Conservation (phyloP, 768 basidiomycete species). For the Paxillus involutus region DNA sequence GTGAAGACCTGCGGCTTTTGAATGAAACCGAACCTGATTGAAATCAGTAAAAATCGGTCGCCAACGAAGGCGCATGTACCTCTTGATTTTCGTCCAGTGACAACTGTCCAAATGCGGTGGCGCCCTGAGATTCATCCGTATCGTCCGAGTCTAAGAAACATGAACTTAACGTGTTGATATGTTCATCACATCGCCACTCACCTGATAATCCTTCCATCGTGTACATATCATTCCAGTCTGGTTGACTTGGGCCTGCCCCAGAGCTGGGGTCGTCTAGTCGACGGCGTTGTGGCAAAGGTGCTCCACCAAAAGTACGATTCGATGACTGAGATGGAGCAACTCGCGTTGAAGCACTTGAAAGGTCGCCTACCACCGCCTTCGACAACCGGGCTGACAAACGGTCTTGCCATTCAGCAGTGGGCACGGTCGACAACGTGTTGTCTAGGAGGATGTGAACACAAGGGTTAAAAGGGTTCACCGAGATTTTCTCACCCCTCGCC, state of each 20-base stretch:
- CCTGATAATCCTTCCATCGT: constrained; percentile 48
- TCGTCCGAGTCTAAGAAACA: constrained; percentile 33
- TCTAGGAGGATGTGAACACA: constrained; percentile 36
- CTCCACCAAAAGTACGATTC: constrained; percentile 28
- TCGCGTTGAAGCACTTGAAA: constrained; percentile 6
- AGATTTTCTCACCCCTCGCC: constrained; percentile 44
- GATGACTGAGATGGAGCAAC: constrained; percentile 12
- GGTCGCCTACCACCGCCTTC: constrained; percentile 18
- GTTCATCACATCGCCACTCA: constrained; percentile 2
- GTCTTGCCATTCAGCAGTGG: constrained; percentile 80
- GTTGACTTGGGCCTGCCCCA: constrained; percentile 18
- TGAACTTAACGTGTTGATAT: constrained; percentile 17
- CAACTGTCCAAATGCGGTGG: constrained; percentile 65
- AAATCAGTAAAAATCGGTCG: constrained; percentile 10
- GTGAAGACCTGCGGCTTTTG: constrained; percentile 73
- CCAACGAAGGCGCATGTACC: constrained; percentile 34
- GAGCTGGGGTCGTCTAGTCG: constrained; percentile 35
- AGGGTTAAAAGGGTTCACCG: background rate
- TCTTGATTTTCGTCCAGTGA: constrained; percentile 78
- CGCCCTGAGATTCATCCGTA: constrained; percentile 39
- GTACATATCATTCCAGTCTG: constrained; percentile 63
- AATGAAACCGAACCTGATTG: constrained; percentile 80
- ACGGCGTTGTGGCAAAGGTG: constrained; percentile 46
- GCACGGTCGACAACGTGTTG: constrained; percentile 57
- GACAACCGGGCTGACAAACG: constrained; percentile 58